A percentile compares a stretch with the other conserved stretches of the same genome.
phyloP scores from a whole-genome alignment of 345 rosid genomes.

The Sonneratia caseolaris region DNA sequence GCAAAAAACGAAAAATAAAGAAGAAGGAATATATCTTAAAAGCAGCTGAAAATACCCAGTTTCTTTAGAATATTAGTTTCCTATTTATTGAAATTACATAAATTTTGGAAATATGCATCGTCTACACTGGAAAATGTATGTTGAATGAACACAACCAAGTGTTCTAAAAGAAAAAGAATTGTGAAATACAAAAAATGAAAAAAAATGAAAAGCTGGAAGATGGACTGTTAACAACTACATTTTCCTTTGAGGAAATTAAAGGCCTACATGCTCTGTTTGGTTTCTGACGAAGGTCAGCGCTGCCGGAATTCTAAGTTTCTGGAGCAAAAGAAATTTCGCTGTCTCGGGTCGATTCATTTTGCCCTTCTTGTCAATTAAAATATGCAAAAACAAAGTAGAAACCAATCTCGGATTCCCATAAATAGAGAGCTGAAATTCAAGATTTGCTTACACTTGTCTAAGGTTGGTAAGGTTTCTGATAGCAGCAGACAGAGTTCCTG shows the following conservation, averaged over 20 bases:
- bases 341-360: not conserved
- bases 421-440: conserved; percentile 4
- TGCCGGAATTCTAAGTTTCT: not conserved
- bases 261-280: not conserved
- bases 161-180: not conserved
- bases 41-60: not conserved
- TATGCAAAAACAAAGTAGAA: not conserved
- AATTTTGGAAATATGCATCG: not conserved
- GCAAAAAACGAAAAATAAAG: not conserved
- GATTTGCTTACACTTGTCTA: conserved; percentile 62
- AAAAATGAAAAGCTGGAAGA: not conserved
- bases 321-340: not conserved
- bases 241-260: not conserved
- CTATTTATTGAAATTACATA: not conserved
- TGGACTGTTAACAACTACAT: not conserved
- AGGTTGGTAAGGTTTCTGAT: conserved; percentile 87
- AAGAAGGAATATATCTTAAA: not conserved
- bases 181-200: not conserved
- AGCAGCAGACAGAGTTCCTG: conserved; percentile 64
- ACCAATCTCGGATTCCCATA: not conserved
- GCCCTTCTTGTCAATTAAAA: not conserved
- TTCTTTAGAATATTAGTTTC: not conserved
- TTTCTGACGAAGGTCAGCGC: not conserved
- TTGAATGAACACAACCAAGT: not conserved
- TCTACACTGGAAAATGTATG: not conserved